A percentile compares a stretch with the other conserved stretches of the same genome.
Conservation (phyloP, 139 green algal species). For the Protoeuglena noctilucae region DNA sequence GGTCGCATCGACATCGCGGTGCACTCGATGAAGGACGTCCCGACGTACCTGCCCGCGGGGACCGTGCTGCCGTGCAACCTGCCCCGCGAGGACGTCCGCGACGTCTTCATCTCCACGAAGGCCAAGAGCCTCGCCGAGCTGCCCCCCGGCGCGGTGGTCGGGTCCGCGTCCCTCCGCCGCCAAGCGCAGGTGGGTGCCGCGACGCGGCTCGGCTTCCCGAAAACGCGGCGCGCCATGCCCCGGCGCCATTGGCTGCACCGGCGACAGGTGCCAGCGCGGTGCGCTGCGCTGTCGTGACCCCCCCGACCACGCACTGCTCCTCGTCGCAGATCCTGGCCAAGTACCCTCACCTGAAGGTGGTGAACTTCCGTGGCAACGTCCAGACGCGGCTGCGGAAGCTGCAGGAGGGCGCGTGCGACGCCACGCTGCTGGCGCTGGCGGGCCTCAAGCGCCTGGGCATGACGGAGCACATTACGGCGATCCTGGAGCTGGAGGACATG, state of each 20-base stretch:
- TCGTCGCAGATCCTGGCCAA: constrained; percentile 86
- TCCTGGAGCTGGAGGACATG: constrained; percentile 83
- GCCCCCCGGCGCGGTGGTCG: constrained; percentile 71
- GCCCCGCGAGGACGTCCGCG: constrained; percentile 85
- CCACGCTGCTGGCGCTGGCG: constrained; percentile 86
- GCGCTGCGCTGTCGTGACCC: too few species aligned
- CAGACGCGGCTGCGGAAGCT: constrained; percentile 93
- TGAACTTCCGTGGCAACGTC: constrained; percentile 98
- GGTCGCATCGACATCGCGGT: constrained; percentile 93
- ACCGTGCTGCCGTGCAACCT: constrained; percentile 96
- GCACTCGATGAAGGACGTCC: constrained; percentile 99
- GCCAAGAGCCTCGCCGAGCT: constrained; percentile 61
- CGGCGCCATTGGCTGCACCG: too few species aligned
- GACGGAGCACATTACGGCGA: constrained; percentile 75
- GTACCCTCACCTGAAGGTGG: constrained; percentile 82
- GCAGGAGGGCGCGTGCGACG: constrained; percentile 68
- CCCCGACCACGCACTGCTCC: too few species aligned
- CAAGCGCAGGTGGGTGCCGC: too few species aligned
- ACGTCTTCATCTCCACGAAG: constrained; percentile 90
- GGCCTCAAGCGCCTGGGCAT: constrained; percentile 92
- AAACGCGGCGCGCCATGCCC: too few species aligned
- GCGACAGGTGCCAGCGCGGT: too few species aligned
- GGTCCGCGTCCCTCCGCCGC: constrained; percentile 73
- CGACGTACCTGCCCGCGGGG: constrained; percentile 89
- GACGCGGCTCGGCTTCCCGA: too few species aligned